Conservation (phyloP, 1,284 basidiomycete species). For the Rhizopogon parksii region DNA sequence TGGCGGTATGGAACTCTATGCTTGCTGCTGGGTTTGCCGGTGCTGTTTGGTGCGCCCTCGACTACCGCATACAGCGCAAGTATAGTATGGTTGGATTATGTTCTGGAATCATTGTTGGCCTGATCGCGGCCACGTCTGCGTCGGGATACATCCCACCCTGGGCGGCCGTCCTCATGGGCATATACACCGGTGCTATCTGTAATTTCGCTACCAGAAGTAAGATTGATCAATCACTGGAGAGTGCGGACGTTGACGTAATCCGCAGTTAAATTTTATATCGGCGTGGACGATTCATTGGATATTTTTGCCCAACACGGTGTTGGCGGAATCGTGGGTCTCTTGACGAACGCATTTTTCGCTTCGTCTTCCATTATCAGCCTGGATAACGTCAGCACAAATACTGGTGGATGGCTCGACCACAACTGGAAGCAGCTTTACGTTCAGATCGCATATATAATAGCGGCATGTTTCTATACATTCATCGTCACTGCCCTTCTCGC, state of each 20-base stretch:
- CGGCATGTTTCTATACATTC: conserved; percentile 61
- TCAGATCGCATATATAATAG: conserved; percentile 78
- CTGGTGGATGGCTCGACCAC: conserved; percentile 67
- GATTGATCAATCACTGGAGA: conserved; percentile 24
- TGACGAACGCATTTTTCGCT: conserved; percentile 79
- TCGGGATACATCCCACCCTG: conserved; percentile 64
- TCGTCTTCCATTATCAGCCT: conserved; percentile 55
- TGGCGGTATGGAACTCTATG: conserved; percentile 89
- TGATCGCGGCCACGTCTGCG: conserved; percentile 86
- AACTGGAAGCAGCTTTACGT: conserved; percentile 76
- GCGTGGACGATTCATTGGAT: conserved; percentile 80
- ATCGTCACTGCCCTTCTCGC: conserved; percentile 64
- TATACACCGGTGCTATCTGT: conserved; percentile 68
- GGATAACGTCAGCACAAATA: conserved; percentile 68
- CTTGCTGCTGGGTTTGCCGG: conserved; percentile 71
- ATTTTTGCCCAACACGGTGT: conserved; percentile 86
- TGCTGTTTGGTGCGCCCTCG: conserved; percentile 82
- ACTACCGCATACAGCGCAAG: conserved; percentile 77
- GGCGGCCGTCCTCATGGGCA: conserved; percentile 73
- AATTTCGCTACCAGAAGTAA: conserved; percentile 85
- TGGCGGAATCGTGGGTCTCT: conserved; percentile 82
- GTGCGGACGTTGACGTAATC: conserved; percentile 13
- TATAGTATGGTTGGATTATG: conserved; percentile 88
- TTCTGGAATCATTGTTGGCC: conserved; percentile 73
- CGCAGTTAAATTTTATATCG: conserved; percentile 59